Base-by-base conservation (phyloP, 75 land plant species). In the Cryptomeria japonica region DNA sequence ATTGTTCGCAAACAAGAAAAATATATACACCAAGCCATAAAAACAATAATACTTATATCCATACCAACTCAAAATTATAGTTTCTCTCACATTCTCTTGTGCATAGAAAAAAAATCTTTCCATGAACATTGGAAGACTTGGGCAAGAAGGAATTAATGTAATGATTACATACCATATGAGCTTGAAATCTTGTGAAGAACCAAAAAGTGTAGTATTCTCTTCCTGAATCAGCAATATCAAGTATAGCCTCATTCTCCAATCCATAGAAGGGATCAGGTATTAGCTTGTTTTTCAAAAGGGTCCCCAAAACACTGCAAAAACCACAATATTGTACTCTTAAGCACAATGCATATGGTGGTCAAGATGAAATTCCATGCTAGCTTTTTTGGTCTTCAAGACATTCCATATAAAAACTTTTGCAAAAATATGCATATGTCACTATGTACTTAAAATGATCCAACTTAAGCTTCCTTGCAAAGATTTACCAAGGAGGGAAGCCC, bases 191-290 rank as follows among this genome's bases (percentile, higher is more conserved):
- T 78, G 94, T 96, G 90, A 93, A 97, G 87, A 96, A 98, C 99
- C 99, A 98, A 88, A 98, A 98, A 14, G 99, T 98, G 83, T 98
- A 98, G 84, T 95, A 92, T 76, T 98, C 99, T 78, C 99, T 94
- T 28, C 99, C 99, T 64, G 95, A 95, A 87, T 95, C 99, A 80
- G 96, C 97, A 86, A 98, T 98, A 86, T 98, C 99, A 2, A 96
- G 82, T 47, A 98, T 95, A 15, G 91, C 85, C 92, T 97, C 94
- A 90, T 98, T 98, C 51, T 94, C 89, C 88, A 97, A 70, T 2
- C 99, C 99, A 91, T 97, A 98, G 72, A 98, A 98, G 22, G 99
- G 99, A 94, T 98, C 99, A 3, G 96, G 96, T 16, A 98, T 91
- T 83, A 89, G 75, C 32, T 95, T 92, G 90, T 98, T 98, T 93